These are phyloP conservation scores for Cladophialophora exuberans DNA, from an alignment of 2,329 filamentous ascomycete genomes.

Conservation along the genomic window DNA sequence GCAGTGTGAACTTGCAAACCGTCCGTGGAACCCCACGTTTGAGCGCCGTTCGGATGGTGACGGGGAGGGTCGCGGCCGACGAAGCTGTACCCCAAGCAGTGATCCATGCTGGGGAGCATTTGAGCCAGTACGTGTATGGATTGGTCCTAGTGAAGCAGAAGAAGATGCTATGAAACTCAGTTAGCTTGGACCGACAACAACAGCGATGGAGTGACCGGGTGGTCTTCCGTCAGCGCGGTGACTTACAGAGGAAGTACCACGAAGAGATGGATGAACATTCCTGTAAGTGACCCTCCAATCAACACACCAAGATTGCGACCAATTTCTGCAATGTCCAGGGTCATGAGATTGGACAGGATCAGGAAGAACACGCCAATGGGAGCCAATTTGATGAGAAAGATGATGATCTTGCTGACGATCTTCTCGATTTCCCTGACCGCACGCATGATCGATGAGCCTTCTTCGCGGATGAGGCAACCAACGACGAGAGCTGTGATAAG, in stretches of 20 bases:
- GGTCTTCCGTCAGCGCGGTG: too few species aligned
- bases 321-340: slow-evolving; percentile 52
- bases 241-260: slow-evolving; percentile 53
- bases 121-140: slow-evolving; percentile 54
- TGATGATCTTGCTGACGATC: slow-evolving; percentile 53
- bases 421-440: slow-evolving; percentile 53
- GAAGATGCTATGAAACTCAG: too few species aligned
- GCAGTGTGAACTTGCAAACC: slow-evolving; percentile 52
- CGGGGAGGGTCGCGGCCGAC: slow-evolving; percentile 56
- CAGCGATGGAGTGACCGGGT: too few species aligned
- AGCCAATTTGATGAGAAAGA: slow-evolving; percentile 53
- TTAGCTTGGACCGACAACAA: too few species aligned
- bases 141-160: slow-evolving; percentile 49
- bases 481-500: slow-evolving; percentile 53
- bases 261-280: slow-evolving; percentile 54
- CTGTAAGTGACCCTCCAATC: slow-evolving; percentile 51
- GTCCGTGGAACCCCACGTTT: slow-evolving; percentile 48
- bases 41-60: slow-evolving; percentile 50
- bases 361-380: slow-evolving; percentile 59
- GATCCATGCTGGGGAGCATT: slow-evolving; percentile 56
- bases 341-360: slow-evolving; percentile 57
- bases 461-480: slow-evolving; percentile 50
- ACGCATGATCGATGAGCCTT: slow-evolving; percentile 46
- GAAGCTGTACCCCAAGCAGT: slow-evolving; percentile 60
- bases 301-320: slow-evolving; percentile 55